Conservation (phyloP, 1,284 basidiomycete species). For the Marasmius oreades region DNA sequence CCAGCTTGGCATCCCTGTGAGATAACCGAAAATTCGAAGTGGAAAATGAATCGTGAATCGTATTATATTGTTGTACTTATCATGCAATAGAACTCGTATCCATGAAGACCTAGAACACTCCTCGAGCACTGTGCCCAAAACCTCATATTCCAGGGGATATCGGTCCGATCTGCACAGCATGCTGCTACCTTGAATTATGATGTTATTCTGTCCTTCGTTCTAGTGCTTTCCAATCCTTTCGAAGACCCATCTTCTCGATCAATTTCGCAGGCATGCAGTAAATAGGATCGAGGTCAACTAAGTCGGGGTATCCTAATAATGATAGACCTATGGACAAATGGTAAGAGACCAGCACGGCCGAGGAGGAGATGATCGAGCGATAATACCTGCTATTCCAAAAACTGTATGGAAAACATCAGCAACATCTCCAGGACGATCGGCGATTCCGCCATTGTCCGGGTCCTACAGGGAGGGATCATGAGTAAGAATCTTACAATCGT, state of each 20-base stretch:
- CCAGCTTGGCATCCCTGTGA: conserved; percentile 44
- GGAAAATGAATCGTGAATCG: conserved; percentile 6
- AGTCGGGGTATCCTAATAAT: conserved; percentile 82
- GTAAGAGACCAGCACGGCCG: neutral
- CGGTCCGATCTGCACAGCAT: too few species aligned
- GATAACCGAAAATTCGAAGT: neutral
- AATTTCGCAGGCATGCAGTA: conserved; percentile 91
- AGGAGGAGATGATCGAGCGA: too few species aligned
- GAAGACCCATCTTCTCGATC: conserved; percentile 66
- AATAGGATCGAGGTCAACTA: conserved; percentile 87
- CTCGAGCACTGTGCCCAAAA: too few species aligned
- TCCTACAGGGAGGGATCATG: conserved; percentile 51
- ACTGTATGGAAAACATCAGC: conserved; percentile 95
- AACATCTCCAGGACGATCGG: conserved; percentile 92
- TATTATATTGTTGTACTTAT: neutral
- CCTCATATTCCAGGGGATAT: too few species aligned
- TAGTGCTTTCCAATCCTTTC: conserved; percentile 67
- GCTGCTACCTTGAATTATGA: too few species aligned
- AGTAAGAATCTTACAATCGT: too few species aligned
- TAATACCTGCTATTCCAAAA: conserved; percentile 86
- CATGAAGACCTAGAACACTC: neutral
- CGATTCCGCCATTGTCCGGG: conserved; percentile 87
- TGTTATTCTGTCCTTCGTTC: conserved; percentile 23
- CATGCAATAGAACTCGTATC: neutral
- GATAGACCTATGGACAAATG: conserved; percentile 62